Base-by-base conservation (phyloP, 2,329 filamentous ascomycete genomes). In the Falciphora oryzae region DNA sequence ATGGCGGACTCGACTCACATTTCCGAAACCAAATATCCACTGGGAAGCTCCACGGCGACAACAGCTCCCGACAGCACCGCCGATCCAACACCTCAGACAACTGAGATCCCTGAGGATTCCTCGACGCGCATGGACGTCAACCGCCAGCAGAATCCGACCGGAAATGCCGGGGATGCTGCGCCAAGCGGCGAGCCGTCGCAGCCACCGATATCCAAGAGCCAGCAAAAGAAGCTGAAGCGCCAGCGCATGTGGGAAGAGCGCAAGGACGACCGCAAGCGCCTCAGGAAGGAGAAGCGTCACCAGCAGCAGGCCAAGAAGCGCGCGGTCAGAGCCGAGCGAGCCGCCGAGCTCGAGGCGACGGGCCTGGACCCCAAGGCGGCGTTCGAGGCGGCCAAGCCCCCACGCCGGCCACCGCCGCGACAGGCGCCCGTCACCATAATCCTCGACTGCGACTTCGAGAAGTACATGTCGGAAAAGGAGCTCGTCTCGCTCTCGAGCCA, bases 381-480 rank as follows among this genome's bases (percentile, higher is more conserved):
- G 2, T 67, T 76, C 18, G 67, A 70, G 18, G 69, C 44, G 73
- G 73, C 65, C 74, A 73, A 73, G 78, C 74, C 67, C 73, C 57
- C 68, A 66, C 68, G 71, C 67, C 70, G 67, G 64, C 68, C 63
- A 59, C 68, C 66, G n/a, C 59, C 31, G n/a, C 53, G 71, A 77
- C 58, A 78, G 81, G 61, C 87, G 65, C 93, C 93, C 1, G 79
- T 98, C 28, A 86, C 91, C 0, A 80, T 99, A 69, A 82, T 99
- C 66, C 80, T 99, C 67, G 95, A 99, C 78, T 98, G 94, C 77
- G 88, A 91, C 69, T 99, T 96, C 74, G 93, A 99, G 75, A 81
- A 90, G 57, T 85, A 93, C 72, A 99, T 99, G 95, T 83, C 83
- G 62, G 90, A 94, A 53, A 89, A 90, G 70, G 95, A 99, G 77